Evolutionary conservation across 2,329 filamentous ascomycete genomes (phyloP), one percentile per base, ranked within the genome.

Genomic region (Arthroderma sp.): DNA sequence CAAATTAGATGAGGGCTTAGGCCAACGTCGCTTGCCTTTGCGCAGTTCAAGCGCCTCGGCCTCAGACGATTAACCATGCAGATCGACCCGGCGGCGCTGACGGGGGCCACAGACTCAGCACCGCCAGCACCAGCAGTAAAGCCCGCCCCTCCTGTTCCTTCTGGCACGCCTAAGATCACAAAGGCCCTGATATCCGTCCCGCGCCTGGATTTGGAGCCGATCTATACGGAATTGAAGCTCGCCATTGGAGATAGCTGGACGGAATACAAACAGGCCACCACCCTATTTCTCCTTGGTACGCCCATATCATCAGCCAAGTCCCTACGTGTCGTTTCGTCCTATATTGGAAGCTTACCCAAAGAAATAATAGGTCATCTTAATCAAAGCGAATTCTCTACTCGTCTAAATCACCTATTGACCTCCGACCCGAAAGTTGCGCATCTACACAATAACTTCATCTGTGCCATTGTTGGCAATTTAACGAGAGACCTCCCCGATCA

Each of bases 361-460:
- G 38, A 22, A 30, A 27, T 46, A 50, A 41, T 54, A 76, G 76
- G 68, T 56, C 72, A 70, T 51, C 67, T 78, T 46, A 79, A 78
- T 58, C 76, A 80, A 55, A 70, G 69, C 50, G 78, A 81, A 61
- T 69, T 80, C 52, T 65, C 69, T 44, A 69, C 69, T 55, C 70
- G 71, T 47, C 69, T 79, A 42, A 67, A 73, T 53, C 68, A 69
- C 49, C 70, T 79, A 51, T 66, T 80, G 50, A 69, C 65, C 52
- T 60, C 65, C 39, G 69, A 74, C 40, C 64, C 72, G 5, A 68
- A 69, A 47, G 69, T 64, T 28, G 71, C 74, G 55, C 73, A 76
- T 52, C 68, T 78, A 5, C 78, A 81, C 60, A 81, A 81, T 54
- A 72, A 74, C 39, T 70, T 81, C 36, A 59, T 81, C 47, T 68